phyloP scores from a whole-genome alignment of 345 rosid species.

The Populus nigra region DNA sequence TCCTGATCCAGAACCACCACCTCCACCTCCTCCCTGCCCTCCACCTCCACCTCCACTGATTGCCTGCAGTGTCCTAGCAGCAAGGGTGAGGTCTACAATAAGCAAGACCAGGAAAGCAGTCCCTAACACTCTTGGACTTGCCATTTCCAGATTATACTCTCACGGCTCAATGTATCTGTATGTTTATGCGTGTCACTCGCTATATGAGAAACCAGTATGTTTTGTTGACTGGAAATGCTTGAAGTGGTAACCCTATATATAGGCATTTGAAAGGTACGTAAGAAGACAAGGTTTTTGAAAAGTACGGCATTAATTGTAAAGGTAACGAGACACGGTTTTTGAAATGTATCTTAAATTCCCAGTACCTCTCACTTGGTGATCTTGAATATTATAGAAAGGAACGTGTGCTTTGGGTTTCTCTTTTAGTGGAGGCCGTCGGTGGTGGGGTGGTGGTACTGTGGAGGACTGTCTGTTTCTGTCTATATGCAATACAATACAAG shows the following conservation, averaged over 20 bases:
- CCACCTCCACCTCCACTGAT: neutral
- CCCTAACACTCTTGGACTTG: constrained; percentile 25
- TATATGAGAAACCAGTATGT: neutral
- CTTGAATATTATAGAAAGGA: neutral
- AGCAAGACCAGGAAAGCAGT: constrained; percentile 40
- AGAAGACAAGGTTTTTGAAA: too few relatives aligned
- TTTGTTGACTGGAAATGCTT: constrained; percentile 3
- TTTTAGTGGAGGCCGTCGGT: constrained; percentile 10
- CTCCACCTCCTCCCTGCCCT: neutral
- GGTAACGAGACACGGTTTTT: too few relatives aligned
- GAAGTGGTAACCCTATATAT: constrained; percentile 12
- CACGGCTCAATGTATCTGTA: neutral
- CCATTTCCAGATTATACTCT: constrained; percentile 17
- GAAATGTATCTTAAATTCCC: too few relatives aligned
- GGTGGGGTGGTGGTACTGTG: too few relatives aligned
- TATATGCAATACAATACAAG: neutral
- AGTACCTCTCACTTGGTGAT: too few relatives aligned
- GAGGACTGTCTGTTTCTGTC: neutral
- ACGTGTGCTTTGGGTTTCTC: neutral
- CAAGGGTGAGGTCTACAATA: too few relatives aligned
- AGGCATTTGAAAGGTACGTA: constrained; percentile 1
- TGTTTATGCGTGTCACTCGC: neutral
- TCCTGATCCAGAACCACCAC: neutral
- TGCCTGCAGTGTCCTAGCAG: too few relatives aligned
- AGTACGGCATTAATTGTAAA: too few relatives aligned